Conservation (phyloP, 306 rosid species). For the Corylus heterophylla region DNA sequence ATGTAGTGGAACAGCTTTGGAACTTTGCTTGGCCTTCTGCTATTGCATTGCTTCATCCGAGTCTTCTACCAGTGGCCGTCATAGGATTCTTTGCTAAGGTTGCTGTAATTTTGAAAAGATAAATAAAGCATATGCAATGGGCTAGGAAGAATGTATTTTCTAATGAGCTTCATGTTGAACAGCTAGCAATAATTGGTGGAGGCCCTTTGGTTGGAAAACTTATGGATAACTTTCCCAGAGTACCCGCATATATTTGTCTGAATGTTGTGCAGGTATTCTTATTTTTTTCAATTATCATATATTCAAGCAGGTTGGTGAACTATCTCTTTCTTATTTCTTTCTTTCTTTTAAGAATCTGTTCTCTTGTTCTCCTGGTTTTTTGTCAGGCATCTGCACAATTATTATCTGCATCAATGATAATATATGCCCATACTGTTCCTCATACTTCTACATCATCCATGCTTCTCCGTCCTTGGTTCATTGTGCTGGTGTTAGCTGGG, state of each 20-base stretch:
- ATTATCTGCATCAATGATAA: slow-evolving; percentile 75
- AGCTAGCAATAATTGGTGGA: slow-evolving; percentile 68
- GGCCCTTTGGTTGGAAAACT: slow-evolving; percentile 87
- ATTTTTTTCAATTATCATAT: slow-evolving; percentile 7
- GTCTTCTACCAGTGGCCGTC: slow-evolving; percentile 94
- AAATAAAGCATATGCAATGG: slow-evolving; percentile 1
- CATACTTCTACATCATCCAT: slow-evolving; percentile 57
- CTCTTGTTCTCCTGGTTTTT: slow-evolving; percentile 14
- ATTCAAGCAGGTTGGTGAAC: not conserved
- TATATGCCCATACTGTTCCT: slow-evolving; percentile 64
- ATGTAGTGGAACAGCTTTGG: slow-evolving; percentile 96
- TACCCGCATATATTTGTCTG: slow-evolving; percentile 65
- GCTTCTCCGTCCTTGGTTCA: slow-evolving; percentile 81
- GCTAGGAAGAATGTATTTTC: slow-evolving; percentile 17
- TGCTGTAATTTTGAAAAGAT: slow-evolving; percentile 22
- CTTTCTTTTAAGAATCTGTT: slow-evolving; percentile 8
- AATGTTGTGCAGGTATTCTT: slow-evolving; percentile 70
- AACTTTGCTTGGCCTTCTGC: slow-evolving; percentile 99
- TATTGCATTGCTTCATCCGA: slow-evolving; percentile 87
- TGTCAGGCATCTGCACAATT: slow-evolving; percentile 89
- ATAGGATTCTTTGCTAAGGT: slow-evolving; percentile 89
- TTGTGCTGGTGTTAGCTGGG: slow-evolving; percentile 70
- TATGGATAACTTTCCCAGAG: slow-evolving; percentile 85
- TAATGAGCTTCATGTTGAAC: slow-evolving; percentile 30
- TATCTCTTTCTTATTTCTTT: not conserved